Evolutionary conservation across 345 rosid genomes (phyloP).

Genomic region (Eucalyptus marginata): DNA sequence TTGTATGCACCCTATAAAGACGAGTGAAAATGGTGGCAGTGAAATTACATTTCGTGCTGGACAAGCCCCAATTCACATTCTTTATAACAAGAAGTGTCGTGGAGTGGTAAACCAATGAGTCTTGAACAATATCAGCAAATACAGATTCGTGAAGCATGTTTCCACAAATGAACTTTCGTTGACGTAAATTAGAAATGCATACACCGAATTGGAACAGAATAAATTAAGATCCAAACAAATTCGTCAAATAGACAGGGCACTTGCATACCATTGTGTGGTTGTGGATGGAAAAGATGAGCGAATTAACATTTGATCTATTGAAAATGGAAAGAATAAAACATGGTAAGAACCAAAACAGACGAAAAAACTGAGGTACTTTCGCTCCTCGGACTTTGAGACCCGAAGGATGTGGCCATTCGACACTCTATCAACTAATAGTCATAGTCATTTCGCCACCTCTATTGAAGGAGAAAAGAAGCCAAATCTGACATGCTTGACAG

Average conservation of each 20-base stretch:
- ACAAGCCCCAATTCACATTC: too few species aligned
- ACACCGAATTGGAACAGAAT: background rate
- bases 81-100: background rate
- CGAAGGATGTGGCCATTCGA: background rate
- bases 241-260: background rate
- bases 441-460: too few species aligned
- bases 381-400: background rate
- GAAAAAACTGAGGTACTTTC: background rate
- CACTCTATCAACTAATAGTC: background rate
- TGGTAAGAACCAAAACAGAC: background rate
- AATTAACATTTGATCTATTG: background rate
- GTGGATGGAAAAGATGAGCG: background rate
- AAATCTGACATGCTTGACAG: too few species aligned
- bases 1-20: too few species aligned
- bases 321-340: background rate
- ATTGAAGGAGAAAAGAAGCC: too few species aligned
- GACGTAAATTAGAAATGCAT: background rate
- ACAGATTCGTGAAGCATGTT: background rate
- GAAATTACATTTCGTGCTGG: too few species aligned
- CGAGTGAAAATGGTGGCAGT: too few species aligned
- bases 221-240: background rate
- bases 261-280: background rate
- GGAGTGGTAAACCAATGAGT: background rate
- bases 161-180: background rate
- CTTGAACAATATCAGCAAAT: background rate